Base-by-base conservation (phyloP, 2,329 filamentous ascomycete genomes). In the Diaporthe sp. region DNA sequence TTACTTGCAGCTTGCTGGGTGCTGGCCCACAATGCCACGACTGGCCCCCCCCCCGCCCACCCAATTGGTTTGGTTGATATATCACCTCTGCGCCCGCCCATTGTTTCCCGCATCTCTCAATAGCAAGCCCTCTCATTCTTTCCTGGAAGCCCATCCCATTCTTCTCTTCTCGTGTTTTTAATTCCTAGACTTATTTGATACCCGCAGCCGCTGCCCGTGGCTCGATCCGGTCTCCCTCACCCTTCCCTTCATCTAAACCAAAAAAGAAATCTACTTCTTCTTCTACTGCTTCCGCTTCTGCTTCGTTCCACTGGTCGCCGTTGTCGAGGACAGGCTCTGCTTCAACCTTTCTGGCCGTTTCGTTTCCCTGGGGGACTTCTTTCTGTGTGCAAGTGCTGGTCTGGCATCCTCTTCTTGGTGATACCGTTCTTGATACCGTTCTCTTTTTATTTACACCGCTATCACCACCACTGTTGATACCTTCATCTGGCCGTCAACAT, bases 121-220 rank as follows among this genome's bases (percentile, higher is more conserved):
- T 56, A 56, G n/a, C 47, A 69, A 30, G n/a, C 35, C 65, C 15
- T 42, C 51, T 19, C 37, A 69, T 55, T 55, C 32, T 53, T 51
- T 51, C 35, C 19, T 68, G 32, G 22, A 25, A 53, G n/a, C 44
- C 44, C 12, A 39, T 68, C 51, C 63, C n/a, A 12, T 51, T 53
- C 39, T 56, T 56, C 47, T 9, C 50, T 56, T 69, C 35, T 69
- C 27, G 39, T 69, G 32, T 69, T 55, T 69, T 39, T 56, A 42
- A 69, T 69, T 69, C 47, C 65, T 69, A 55, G 47, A 53, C 65
- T 44, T 69, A 66, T 66, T 66, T 66, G 61, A 66, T 66, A 66
- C 61, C 61, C 58, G 19, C 27, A 30, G 39, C 59, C 59, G 59
- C 25, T 63, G 59, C 17, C 59, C 59, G 59, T 44, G 59, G 59